Conservation (phyloP, 179 eudicot species). For the Silene vulgaris region DNA sequence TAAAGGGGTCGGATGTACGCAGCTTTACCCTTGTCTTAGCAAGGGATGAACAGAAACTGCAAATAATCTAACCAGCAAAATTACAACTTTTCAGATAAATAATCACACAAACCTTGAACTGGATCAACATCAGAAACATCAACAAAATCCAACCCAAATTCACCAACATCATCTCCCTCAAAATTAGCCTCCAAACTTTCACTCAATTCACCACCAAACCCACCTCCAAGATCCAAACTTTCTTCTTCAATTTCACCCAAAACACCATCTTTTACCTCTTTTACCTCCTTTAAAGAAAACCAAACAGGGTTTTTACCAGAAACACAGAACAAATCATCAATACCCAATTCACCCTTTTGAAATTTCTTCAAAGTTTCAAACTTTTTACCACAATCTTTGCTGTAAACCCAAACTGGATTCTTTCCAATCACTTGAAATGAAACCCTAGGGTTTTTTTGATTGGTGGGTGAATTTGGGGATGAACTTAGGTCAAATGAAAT, state of each 20-base stretch:
- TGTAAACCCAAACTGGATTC: conserved; percentile 65
- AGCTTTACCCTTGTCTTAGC: no score
- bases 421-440: conserved; percentile 60
- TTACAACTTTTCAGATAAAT: background rate
- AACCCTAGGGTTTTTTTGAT: conserved; percentile 33
- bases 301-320: conserved; percentile 53
- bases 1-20: no score
- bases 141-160: conserved; percentile 36
- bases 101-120: conserved; percentile 52
- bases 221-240: conserved; percentile 13
- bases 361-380: conserved; percentile 43
- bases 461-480: conserved; percentile 5
- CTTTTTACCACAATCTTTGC: conserved; percentile 20
- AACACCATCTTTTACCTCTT: conserved; percentile 16
- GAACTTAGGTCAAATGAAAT: conserved; percentile 33
- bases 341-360: conserved; percentile 51
- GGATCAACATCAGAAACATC: conserved; percentile 62
- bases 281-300: conserved; percentile 40
- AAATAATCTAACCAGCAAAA: background rate
- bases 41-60: no score
- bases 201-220: conserved; percentile 37
- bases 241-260: conserved; percentile 26
- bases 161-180: conserved; percentile 32
- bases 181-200: conserved; percentile 33
- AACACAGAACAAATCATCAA: conserved; percentile 60